phyloP scores from a whole-genome alignment of 192 early-diverging fungal species.

The Neocallimastix lanati region DNA sequence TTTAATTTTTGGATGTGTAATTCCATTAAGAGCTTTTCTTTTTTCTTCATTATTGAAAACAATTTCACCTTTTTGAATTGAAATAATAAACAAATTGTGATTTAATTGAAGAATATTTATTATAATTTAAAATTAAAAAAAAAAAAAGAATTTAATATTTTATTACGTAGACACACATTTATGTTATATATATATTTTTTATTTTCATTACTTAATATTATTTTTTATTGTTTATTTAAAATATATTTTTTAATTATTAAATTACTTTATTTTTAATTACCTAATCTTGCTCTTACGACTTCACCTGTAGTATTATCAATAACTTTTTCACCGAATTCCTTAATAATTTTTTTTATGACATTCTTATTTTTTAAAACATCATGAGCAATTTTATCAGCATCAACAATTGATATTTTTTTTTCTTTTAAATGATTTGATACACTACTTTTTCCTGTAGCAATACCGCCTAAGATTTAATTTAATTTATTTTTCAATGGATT shows the following conservation, averaged over 20 bases:
- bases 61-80: slow-evolving; percentile 55
- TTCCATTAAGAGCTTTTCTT: slow-evolving; percentile 54
- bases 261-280: not conserved
- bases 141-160: no score
- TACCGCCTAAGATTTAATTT: slow-evolving; percentile 37
- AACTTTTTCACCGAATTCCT: slow-evolving; percentile 48
- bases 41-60: slow-evolving; percentile 59
- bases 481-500: no score
- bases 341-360: slow-evolving; percentile 50
- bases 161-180: no score
- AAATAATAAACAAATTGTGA: no score
- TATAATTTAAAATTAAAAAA: no score
- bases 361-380: slow-evolving; percentile 57
- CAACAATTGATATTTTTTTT: slow-evolving; percentile 54
- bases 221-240: slow-evolving; percentile 23
- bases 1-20: slow-evolving; percentile 75
- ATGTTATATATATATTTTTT: no score
- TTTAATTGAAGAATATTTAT: no score
- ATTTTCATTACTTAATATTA: slow-evolving; percentile 44
- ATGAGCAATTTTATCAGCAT: slow-evolving; percentile 79
- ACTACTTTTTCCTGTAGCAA: slow-evolving; percentile 46
- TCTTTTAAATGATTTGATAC: slow-evolving; percentile 39
- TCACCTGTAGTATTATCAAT: slow-evolving; percentile 2
- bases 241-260: slow-evolving; percentile 6
- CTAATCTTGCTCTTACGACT: not conserved